phyloP scores from a whole-genome alignment of 2,329 filamentous ascomycete species.

The Pyrenochaeta sp. region DNA sequence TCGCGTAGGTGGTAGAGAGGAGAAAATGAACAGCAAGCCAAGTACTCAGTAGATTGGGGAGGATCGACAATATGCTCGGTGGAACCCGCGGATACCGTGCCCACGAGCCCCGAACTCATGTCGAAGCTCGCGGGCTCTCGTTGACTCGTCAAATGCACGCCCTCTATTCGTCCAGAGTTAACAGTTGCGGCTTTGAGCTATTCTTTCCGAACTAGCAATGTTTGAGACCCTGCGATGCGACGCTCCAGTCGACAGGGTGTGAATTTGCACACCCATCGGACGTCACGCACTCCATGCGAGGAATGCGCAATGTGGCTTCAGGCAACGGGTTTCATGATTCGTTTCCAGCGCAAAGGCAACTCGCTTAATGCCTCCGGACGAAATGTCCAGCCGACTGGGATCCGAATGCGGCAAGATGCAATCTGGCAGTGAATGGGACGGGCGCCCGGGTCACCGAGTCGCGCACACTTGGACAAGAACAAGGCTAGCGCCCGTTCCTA shows the following conservation, averaged over 20 bases:
- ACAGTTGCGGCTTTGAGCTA: not conserved
- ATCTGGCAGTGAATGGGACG: not conserved
- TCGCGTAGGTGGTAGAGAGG: not conserved
- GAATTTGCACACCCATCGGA: slow-evolving; percentile 10
- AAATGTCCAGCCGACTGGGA: slow-evolving; percentile 6
- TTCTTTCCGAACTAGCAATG: not conserved
- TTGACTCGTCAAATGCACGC: slow-evolving; percentile 2
- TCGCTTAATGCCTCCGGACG: slow-evolving; percentile 10
- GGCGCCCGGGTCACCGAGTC: slow-evolving; percentile 6
- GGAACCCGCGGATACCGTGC: not conserved
- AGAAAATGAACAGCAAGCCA: not conserved
- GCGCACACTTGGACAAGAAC: slow-evolving; percentile 1
- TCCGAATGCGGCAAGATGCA: not conserved
- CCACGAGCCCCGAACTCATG: not conserved
- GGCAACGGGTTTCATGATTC: slow-evolving; percentile 7
- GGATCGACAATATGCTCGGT: not conserved
- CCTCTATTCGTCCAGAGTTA: not conserved
- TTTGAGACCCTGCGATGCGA: slow-evolving; percentile 1
- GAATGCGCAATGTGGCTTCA: slow-evolving; percentile 9
- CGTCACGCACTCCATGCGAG: not conserved
- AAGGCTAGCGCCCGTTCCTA: slow-evolving; percentile 21
- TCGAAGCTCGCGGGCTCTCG: slow-evolving; percentile 5
- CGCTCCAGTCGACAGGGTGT: not conserved
- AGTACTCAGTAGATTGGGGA: not conserved
- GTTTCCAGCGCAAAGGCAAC: not conserved